Base-by-base conservation (phyloP, 2,329 filamentous ascomycete species). In the Microcyclosporella mali region DNA sequence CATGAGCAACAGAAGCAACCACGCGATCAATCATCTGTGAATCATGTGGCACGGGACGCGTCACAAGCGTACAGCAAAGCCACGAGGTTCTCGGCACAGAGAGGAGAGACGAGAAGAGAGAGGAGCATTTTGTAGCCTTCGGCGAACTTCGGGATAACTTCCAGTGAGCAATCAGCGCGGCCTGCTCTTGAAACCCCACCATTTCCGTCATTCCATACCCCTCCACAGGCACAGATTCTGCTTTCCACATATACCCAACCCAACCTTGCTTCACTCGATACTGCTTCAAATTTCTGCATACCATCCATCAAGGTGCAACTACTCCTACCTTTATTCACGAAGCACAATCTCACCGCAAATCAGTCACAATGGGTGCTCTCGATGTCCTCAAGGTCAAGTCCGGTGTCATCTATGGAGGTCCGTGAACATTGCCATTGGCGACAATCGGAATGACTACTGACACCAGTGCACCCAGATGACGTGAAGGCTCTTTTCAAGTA, bases 401-500 rank as follows among this genome's bases (percentile, higher is more conserved):
- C 41, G 63, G 63, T 51, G 63, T 66, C 55, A 64, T 65, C 59
- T 63, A 64, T 54, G 62, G 62, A 43, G 61, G 63, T 41, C 58
- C 61, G 47, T 40, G 15, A 18, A 27, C 7, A 9, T 16, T 12
- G 21, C 21, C 21, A 25, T 25, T 29, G 25, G 31, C 38, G 25
- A 37, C 29, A n/a, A n/a, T n/a, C n/a, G n/a, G n/a, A 9, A 25
- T 9, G 21, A 25, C 21, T 25, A 25, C 21, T 9, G 4, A 4
- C 21, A 6, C 21, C 33, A 9, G 17, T 18, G 4, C 21, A 14
- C 18, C 31, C 39, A 49, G 50, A 55, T 27, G 52, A 55, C 46
- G 49, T 51, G 43, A 53, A 52, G 56, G 52, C 68, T 65, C 85
- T 95, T 63, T 95, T 95, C 75, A 78, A 89, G 71, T 87, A 95